These are phyloP conservation scores for Penicillium sp. DNA, from an alignment of 2,329 filamentous ascomycete genomes.

Conservation along the genomic window DNA sequence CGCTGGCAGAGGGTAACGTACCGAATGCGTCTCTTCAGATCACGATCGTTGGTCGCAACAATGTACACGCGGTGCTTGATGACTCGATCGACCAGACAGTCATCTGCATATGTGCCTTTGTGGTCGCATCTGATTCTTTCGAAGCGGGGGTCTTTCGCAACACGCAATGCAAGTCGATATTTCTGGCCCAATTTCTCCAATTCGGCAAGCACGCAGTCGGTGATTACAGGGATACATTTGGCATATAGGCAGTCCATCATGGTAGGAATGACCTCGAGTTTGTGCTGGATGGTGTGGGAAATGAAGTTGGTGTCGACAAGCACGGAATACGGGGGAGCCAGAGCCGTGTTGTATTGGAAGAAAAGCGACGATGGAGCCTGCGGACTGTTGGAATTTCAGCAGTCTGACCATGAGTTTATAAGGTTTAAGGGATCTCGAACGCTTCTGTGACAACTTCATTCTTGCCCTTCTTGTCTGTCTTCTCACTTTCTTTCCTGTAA, in stretches of 20 bases:
- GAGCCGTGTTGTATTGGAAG: conserved; percentile 83
- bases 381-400: conserved; percentile 47
- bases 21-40: conserved; percentile 76
- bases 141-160: conserved; percentile 87
- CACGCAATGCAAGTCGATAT: conserved; percentile 80
- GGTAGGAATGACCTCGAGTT: conserved; percentile 79
- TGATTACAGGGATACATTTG: conserved; percentile 86
- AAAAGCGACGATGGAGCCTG: conserved; percentile 82
- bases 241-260: conserved; percentile 95
- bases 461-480: conserved; percentile 19
- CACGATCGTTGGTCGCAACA: conserved; percentile 68
- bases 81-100: conserved; percentile 74
- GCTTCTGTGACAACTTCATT: conserved; percentile 27
- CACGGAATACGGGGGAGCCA: conserved; percentile 78
- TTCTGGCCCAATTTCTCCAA: conserved; percentile 86
- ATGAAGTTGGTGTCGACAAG: conserved; percentile 89
- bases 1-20: conserved; percentile 4
- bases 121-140: conserved; percentile 84
- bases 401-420: conserved; percentile 1
- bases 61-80: conserved; percentile 75
- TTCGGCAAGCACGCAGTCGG: conserved; percentile 77
- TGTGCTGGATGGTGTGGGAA: conserved; percentile 84
- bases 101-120: conserved; percentile 83
- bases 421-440: conserved; percentile 4
- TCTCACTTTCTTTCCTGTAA: conserved; percentile 21